Evolutionary conservation across 441 rosid species (phyloP), one percentile per base, ranked within the genome.

Genomic region (Erodium moschatum): DNA sequence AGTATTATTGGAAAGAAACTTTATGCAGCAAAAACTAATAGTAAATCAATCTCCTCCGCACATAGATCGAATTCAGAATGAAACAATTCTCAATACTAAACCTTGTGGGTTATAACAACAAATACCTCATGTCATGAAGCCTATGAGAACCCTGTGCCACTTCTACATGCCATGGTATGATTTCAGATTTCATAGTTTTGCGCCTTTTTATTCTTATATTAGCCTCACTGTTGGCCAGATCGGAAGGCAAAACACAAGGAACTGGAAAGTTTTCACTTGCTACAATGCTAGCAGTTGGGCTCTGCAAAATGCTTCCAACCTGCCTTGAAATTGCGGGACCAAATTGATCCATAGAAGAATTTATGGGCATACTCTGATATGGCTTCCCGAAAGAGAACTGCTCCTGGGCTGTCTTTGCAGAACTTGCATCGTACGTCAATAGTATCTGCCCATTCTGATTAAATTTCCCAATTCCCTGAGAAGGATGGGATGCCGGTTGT

Each of bases 101-200:
- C 64, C 64, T 58, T 10, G 31, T 46, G 64, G 46, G 31, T 66
- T 15, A 64, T 13, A 9, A 21, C 69, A 85, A 29, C 31, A 29
- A 29, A 58, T 64, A 88, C 96, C 94, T 88, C 66, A 82, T 77
- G 67, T 78, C 81, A 66, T 66, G 84, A 77, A 75, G 75, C 81
- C 75, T 82, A 66, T 27, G 72, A 64, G 82, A 72, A 40, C 75
- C 78, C 68, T 76, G 75, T 54, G 66, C 72, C 66, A 85, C 85
- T 81, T 91, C 96, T 77, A 79, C 75, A 74, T 83, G 82, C 97
- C 92, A 91, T 11, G 94, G 82, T 42, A 79, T 64, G 75, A 31
- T 80, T 74, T 79, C 86, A 66, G 71, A 65, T 60, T 77, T 62
- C 46, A 66, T 65, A 66, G 46, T 73, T 78, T 85, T 91, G 64